Evolutionary conservation across 1,284 basidiomycete genomes (phyloP).

Genomic region (Heterobasidion occidentale): DNA sequence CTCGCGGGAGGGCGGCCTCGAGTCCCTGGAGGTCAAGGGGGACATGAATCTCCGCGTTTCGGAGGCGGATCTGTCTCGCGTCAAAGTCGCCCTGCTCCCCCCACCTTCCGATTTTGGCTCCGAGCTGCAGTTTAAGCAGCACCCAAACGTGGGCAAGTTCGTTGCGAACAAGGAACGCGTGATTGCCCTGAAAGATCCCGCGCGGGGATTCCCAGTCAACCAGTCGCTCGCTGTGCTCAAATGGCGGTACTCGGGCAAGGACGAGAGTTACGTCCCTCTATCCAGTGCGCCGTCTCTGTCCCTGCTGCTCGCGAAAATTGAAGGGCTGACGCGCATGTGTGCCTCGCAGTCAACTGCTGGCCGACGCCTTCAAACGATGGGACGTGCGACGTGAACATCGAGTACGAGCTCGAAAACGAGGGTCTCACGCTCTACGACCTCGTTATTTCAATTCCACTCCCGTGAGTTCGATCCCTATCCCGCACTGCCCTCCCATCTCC

Average conservation of each 20-base stretch:
- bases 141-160: conserved; percentile 92
- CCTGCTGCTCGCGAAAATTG: not conserved
- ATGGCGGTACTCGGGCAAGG: conserved; percentile 88
- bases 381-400: conserved; percentile 89
- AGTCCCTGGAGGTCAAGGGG: conserved; percentile 87
- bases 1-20: conserved; percentile 85
- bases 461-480: conserved; percentile 41
- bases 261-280: conserved; percentile 87
- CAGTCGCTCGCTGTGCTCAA: conserved; percentile 85
- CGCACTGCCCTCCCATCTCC: not conserved
- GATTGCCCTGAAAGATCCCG: conserved; percentile 81
- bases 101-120: conserved; percentile 58
- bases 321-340: conserved; percentile 5
- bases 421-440: conserved; percentile 78
- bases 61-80: conserved; percentile 71
- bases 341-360: conserved; percentile 84
- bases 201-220: conserved; percentile 81
- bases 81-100: conserved; percentile 65
- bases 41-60: conserved; percentile 89
- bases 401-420: conserved; percentile 92
- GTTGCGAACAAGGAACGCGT: conserved; percentile 60
- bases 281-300: conserved; percentile 56
- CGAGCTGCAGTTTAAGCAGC: conserved; percentile 91
- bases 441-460: conserved; percentile 87
- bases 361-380: conserved; percentile 88